Base-by-base conservation (phyloP, 768 basidiomycete genomes). In the Leccinum aurantiacum region DNA sequence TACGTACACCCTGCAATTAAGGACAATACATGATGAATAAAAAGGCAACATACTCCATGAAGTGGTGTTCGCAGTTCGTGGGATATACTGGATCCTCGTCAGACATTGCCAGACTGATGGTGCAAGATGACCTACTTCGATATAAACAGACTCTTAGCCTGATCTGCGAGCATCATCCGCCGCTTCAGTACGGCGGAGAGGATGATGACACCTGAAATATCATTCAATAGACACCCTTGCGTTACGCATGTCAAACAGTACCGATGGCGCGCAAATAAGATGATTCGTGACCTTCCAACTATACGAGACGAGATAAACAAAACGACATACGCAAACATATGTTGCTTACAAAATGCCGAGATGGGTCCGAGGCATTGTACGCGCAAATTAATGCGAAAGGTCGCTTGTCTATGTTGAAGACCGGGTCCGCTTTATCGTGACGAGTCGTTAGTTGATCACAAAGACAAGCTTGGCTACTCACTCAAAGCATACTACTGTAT, bases 181-280 rank as follows among this genome's bases (percentile, higher is more conserved):
- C 93, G 84, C 73, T 97, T 95, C 51, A 97, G 80, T 6, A 95
- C 93, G 11, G 94, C 94, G 35, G 92, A 94, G 37, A 97, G 80
- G 54, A 97, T 95, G 62, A 97, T 95, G 35, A 97, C 93, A 54
- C 92, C 90, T 82, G 54, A 37, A 48, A 51, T 15, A 22, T 38
- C 17, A 57, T 55, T 53, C 22, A 53, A 9, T 55, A 60, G 63
- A 52, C 1, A 60, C 17, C 17, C 11, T 64, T 54, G 37, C 17
- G 13, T 6, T 44, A 14, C 3, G 47, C 6, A 56, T 17, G 7
- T 24, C 13, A 19, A 51, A 22, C 4, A 67, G 67, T 63, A 86
- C 90, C 92, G 63, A 96, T 95, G 17, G 95, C 95, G 46, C 94
- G 86, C 56, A 96, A 73, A 74, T 95, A 97, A 15, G 95, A 95